Evolutionary conservation across 106 monocot genomes (phyloP), one percentile per base, ranked within the genome.

Genomic region (Cymbidium sinense): DNA sequence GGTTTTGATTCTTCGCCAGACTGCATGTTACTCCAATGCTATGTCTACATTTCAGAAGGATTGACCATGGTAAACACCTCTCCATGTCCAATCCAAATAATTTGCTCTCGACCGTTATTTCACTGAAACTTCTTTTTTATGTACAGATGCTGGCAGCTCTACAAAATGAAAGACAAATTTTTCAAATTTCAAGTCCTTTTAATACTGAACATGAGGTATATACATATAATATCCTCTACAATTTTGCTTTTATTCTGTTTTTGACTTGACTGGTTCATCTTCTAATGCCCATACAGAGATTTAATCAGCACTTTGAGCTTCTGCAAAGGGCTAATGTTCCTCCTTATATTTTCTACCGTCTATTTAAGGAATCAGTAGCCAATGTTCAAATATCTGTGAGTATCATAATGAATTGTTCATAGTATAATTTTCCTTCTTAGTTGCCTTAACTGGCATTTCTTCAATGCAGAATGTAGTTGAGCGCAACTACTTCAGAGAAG

Each of bases 301-400:
- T 99, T 70, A 74, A 73, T 80, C 99, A 99, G 82, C 95, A 93
- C 78, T 99, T 99, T 84, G 95, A 95, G 70, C 95, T 93, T 50
- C 90, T 99, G 25, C 90, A 83, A 83, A 95, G 84, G 86, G 95
- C 99, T 50, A 95, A 86, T 77, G 67, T 99, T 78, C 95, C 99
- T 2, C 92, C 89, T 34, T 82, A 93, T 62, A 78, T 93, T 54
- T 86, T 95, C 9, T 99, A 86, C 80, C 75, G 83, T 34, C 75
- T 86, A 54, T 99, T 92, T 70, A 90, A 89, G 65, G 90, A 93
- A 79, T 92, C 90, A 76, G 86, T 85, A 75, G 67, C 54, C 4
- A 79, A 83, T 76, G 90, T 90, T 43, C 50, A 77, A 43, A 82
- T 91, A 54, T 85, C 87, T n/a, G 99, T 99, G 73, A 87, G 99